Conservation (phyloP, 225 moss, liverwort and hornwort genomes). For the Thuidium tamariscinum region DNA sequence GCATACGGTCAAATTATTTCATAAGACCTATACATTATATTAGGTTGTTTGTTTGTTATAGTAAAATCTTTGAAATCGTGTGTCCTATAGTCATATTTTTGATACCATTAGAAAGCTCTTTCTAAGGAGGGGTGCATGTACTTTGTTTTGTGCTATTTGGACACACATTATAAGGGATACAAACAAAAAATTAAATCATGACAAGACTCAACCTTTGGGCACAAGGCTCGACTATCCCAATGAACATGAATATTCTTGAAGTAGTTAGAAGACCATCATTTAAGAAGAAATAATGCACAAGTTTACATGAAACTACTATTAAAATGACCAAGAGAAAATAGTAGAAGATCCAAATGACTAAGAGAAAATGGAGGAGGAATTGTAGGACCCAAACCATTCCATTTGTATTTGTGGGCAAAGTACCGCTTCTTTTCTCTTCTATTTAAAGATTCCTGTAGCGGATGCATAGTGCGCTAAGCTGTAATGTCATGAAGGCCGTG, state of each 20-base stretch:
- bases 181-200: background rate
- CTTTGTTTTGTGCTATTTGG: fast-evolving
- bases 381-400: background rate
- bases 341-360: background rate
- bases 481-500: background rate
- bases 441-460: background rate
- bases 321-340: too few relatives aligned
- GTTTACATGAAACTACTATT: too few relatives aligned
- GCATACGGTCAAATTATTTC: background rate
- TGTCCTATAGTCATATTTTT: fast-evolving
- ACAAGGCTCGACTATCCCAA: fast-evolving
- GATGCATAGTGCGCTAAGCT: too few relatives aligned
- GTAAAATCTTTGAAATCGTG: fast-evolving
- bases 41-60: fast-evolving
- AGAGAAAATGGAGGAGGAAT: background rate
- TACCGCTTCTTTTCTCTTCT: too few relatives aligned
- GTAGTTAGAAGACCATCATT: background rate
- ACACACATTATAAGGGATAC: fast-evolving
- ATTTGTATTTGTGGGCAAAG: background rate
- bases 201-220: fast-evolving
- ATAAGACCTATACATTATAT: too few relatives aligned
- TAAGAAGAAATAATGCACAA: fast-evolving
- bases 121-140: fast-evolving
- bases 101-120: fast-evolving
- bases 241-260: background rate